Base-by-base conservation (phyloP, 2,329 filamentous ascomycete species). In the Cladophialophora chaetospira region DNA sequence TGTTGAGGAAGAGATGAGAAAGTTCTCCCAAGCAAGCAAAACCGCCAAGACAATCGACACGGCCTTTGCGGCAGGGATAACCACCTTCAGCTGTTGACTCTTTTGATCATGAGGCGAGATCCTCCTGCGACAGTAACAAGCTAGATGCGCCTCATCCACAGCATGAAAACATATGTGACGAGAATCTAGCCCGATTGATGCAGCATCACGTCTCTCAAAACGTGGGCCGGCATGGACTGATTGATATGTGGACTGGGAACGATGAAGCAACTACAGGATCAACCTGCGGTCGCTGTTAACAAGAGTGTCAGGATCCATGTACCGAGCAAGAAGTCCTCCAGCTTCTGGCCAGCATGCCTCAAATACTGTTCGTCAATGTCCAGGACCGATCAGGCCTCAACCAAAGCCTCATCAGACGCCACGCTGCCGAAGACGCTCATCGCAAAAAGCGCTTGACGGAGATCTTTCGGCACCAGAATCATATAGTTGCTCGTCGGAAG, bases 341-440 rank as follows among this genome's bases (percentile, higher is more conserved):
- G 13, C 29, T 25, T 19, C 28, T 29, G 25, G 9, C 15, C 13
- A 53, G 11, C n/a, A 59, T 59, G 56, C 15, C 56, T 19, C 15
- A 51, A 10, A 26, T 59, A 21, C n/a, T 59, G 8, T 59, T 59
- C 40, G 55, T 59, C 40, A 40, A 59, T n/a, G 51, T 52, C 5
- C 51, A 47, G 28, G 56, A 59, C 33, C 13, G 40, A 15, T 55
- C 56, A 3, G 45, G 29, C 10, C 36, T 15, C n/a, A 59, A 50
- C 11, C 40, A 42, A 36, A 36, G 15, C 19, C 38, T 38, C 26
- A 33, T 54, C 28, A 49, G 36, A 19, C 45, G 46, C 11, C 56
- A 59, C 46, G 52, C 35, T 43, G 56, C 56, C 6, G 23, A 10
- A 11, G 52, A 17, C 11, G 31, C 23, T 25, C 51, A 59, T 15